These are phyloP conservation scores for Kipferlia bialata DNA, from an alignment of 78 protist species.

Conservation along the genomic window DNA sequence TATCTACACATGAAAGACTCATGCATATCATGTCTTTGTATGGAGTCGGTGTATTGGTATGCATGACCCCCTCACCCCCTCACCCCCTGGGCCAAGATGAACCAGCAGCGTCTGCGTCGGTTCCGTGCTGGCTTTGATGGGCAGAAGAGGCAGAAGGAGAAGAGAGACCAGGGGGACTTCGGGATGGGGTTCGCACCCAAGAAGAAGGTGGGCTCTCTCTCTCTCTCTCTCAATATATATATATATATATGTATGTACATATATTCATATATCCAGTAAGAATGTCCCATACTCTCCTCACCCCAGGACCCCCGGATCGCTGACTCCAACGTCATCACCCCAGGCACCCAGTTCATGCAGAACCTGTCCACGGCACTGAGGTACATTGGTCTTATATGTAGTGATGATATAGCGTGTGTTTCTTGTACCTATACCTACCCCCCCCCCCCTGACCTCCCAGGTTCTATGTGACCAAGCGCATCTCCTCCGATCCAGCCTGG, in stretches of 20 bases:
- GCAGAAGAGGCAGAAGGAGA: background rate
- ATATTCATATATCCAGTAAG: background rate
- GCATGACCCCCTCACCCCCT: too few relatives aligned
- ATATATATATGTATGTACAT: constrained; percentile 6
- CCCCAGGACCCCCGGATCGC: too few relatives aligned
- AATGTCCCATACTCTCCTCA: too few relatives aligned
- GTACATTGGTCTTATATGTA: too few relatives aligned
- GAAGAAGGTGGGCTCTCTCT: too few relatives aligned
- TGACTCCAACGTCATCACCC: constrained; percentile 87
- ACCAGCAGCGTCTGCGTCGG: constrained; percentile 81
- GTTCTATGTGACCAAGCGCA: constrained; percentile 51
- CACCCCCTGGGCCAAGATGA: constrained; percentile 95
- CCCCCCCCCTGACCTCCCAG: too few relatives aligned
- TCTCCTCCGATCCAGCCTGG: constrained; percentile 71
- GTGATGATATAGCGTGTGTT: too few relatives aligned
- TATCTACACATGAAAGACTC: background rate
- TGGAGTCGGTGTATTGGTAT: too few relatives aligned
- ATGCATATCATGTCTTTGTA: background rate
- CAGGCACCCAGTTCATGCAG: constrained; percentile 90
- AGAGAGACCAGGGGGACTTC: constrained; percentile 6
- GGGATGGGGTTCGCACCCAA: too few relatives aligned
- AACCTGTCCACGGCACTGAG: background rate
- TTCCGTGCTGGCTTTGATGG: constrained; percentile 70
- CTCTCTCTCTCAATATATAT: too few relatives aligned
- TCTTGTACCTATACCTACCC: too few relatives aligned